A percentile compares a stretch with the other conserved stretches of the same genome.
Conservation (phyloP, 2,329 filamentous ascomycete species). For the Ciborinia camelliae region DNA sequence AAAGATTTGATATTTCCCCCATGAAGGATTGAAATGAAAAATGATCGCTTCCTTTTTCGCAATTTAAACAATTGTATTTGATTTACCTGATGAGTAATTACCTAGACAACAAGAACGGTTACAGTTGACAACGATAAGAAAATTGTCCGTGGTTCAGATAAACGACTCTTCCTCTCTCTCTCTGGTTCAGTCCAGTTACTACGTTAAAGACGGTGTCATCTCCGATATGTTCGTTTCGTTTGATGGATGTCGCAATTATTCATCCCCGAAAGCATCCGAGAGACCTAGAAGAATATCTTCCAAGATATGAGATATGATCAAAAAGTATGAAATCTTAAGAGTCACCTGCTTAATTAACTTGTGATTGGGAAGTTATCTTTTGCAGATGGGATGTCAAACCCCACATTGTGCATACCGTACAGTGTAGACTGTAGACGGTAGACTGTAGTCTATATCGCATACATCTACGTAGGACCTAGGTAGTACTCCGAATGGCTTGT, state of each 20-base stretch:
- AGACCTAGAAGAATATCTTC: background rate
- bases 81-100: background rate
- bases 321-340: background rate
- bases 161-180: background rate
- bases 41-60: background rate
- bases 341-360: conserved; percentile 9
- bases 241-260: background rate
- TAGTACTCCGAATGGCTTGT: background rate
- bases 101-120: background rate
- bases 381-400: conserved; percentile 12
- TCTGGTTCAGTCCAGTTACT: background rate
- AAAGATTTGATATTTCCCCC: background rate
- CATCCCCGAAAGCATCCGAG: conserved; percentile 7
- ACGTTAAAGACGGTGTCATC: background rate
- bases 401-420: conserved; percentile 6
- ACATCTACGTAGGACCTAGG: background rate
- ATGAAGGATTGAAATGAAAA: background rate
- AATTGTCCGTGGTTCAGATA: background rate
- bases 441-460: no score
- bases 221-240: conserved; percentile 5
- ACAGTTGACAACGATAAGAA: background rate
- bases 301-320: conserved; percentile 16
- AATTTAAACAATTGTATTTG: conserved; percentile 1
- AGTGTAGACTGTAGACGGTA: background rate
- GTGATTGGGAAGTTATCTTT: background rate